Evolutionary conservation across 2,329 filamentous ascomycete genomes (phyloP), one percentile per base, ranked within the genome.

Genomic region (Ophiostoma ulmi): DNA sequence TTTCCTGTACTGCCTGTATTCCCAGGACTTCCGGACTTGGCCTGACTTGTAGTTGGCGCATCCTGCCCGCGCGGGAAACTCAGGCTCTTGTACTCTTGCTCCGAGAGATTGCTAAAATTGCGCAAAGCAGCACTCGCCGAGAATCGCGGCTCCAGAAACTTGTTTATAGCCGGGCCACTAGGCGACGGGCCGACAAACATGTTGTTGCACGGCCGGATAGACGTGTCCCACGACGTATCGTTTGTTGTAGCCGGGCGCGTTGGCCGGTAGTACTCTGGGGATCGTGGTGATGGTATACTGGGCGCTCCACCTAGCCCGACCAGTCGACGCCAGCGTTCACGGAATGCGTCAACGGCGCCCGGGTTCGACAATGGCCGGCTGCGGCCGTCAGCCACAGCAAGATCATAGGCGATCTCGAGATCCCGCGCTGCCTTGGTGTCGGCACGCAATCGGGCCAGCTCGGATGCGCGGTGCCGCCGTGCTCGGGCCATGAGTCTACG

Each of bases 401-500:
- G 66, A 1, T 72, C 52, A 67, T 81, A 80, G 1, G 75, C 72
- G 3, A 69, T 69, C 39, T 80, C 79, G 1, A 81, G 72, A 10
- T 70, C 39, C 1, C 74, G 73, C 1, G 77, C 76, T 0, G 75
- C 76, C 0, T 44, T 67, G 1, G 73, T 26, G 61, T 82, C 75
- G 0, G 67, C 68, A 0, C 77, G 76, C 35, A 83, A 73, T 11
- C 79, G 74, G 38, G 73, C 72, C 1, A 83, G 72, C 74, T 83
- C 80, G 0, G 73, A 71, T 0, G 77, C 75, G 4, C 82, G 79
- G 71, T 82, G 80, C 17, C 72, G 76, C 3, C 77, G 76, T 1
- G 80, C 81, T 69, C 80, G 79, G 0, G 78, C 74, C 77, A 81
- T 80, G 10, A 83, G 74, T 44, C 76, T 78, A 1, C 78, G 77